Evolutionary conservation across 2,329 filamentous ascomycete species (phyloP).

Genomic region (Penicillium sclerotigenum): DNA sequence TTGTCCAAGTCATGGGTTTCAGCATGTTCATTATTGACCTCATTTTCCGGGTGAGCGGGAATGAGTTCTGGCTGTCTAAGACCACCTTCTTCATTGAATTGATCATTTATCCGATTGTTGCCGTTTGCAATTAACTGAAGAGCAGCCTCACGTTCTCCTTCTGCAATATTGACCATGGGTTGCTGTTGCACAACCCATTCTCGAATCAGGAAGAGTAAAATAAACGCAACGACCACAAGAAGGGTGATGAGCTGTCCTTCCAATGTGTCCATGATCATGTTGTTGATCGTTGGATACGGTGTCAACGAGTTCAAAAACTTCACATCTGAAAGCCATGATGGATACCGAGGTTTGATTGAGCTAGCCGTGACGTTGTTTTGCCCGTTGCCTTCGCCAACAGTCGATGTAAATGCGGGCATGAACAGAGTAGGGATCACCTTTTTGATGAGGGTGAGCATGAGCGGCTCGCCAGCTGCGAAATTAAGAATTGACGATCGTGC

Average conservation of each 20-base stretch:
- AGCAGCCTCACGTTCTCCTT: constrained; percentile 50
- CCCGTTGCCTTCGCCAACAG: constrained; percentile 25
- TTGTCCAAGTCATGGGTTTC: constrained; percentile 9
- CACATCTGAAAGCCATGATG: constrained; percentile 58
- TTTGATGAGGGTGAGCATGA: constrained; percentile 48
- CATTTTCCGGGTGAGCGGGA: constrained; percentile 7
- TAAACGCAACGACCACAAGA: constrained; percentile 87
- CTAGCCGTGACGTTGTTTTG: constrained; percentile 28
- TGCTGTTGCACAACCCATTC: constrained; percentile 99
- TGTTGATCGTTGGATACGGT: constrained; percentile 68
- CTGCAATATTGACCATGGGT: constrained; percentile 81
- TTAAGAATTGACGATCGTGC: constrained; percentile 42
- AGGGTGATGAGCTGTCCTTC: constrained; percentile 94
- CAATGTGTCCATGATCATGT: constrained; percentile 73
- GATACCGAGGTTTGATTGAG: constrained; percentile 36
- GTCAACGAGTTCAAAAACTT: constrained; percentile 58
- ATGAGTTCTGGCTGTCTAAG: constrained; percentile 13
- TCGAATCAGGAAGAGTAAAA: constrained; percentile 91
- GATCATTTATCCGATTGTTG: constrained; percentile 23
- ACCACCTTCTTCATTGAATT: constrained; percentile 21
- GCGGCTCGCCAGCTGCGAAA: constrained; percentile 44
- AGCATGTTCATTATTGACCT: constrained; percentile 3
- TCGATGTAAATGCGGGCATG: constrained; percentile 31
- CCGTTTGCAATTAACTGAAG: constrained; percentile 44
- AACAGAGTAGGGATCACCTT: constrained; percentile 40